Evolutionary conservation across 805 yeast species (phyloP), one percentile per base, ranked within the genome.

Genomic region (Lipomyces sp.): DNA sequence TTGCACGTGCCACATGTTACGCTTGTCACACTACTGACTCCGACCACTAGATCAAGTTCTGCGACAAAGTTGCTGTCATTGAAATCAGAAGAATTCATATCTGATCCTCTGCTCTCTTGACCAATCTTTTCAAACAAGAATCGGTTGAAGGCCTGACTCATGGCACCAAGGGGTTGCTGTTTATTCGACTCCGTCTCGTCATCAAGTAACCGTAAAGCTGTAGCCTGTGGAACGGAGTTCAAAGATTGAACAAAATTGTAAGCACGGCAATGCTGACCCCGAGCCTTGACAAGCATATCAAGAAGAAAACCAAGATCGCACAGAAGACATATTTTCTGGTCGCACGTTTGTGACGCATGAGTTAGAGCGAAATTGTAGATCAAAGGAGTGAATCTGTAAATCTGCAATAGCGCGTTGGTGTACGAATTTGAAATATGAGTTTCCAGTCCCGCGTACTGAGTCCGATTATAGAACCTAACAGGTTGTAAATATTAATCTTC

Each of bases 281-380:
- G 69, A 0, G 96, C 88, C 65, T 86, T 86, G 37, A 76, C 76
- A 69, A 91, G 76, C 98, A 93, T 91, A 63, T 95, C 98, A 68
- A 81, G 87, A 13, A 95, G 70, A 57, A 88, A 87, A 0, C 96
- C 98, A 40, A 90, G 70, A 64, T 93, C 97, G 43, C 86, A 81
- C 24, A 89, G 68, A 2, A 90, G 65, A 1, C 85, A 59, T 7
- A 31, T 40, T n/a, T 50, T 33, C 68, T 70, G 61, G 26, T 80
- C 71, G 36, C 75, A 74, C 55, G 80, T 82, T 39, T 74, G 69
- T 2, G 83, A 76, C 26, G 88, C 68, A 21, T 79, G 76, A 3
- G 74, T 70, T 3, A 83, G 73, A 1, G 83, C 75, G 55, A 78
- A 73, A 60, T 86, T 85, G 69, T 80, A 86, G 23, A 93, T 63